A percentile compares a stretch with the other conserved stretches of the same genome.
Conservation (phyloP, 1,284 basidiomycete species). For the Marasmius fiardii region DNA sequence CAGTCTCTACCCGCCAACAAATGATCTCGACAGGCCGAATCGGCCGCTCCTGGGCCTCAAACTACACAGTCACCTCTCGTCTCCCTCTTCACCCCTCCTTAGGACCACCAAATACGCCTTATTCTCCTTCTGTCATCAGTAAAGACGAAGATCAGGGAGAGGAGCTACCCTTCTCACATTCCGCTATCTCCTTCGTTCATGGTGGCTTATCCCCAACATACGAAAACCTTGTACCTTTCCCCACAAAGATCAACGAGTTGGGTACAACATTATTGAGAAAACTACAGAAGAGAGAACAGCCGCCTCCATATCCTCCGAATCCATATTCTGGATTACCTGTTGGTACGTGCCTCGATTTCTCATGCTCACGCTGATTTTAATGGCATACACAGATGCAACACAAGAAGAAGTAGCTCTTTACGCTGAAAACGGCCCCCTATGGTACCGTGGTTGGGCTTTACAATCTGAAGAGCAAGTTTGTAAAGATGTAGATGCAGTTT, state of each 20-base stretch:
- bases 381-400: conserved; percentile 61
- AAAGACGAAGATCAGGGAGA: conserved; percentile 29
- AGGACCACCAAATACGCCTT: conserved; percentile 70
- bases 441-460: conserved; percentile 89
- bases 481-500: conserved; percentile 62
- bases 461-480: conserved; percentile 72
- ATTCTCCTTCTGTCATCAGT: conserved; percentile 45
- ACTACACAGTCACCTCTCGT: conserved; percentile 82
- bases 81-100: conserved; percentile 74
- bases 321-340: conserved; percentile 75
- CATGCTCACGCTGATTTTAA: too few species aligned
- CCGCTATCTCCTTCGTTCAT: conserved; percentile 84
- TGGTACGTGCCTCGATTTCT: conserved; percentile 25
- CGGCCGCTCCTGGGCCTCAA: conserved; percentile 79
- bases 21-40: conserved; percentile 76
- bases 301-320: conserved; percentile 77
- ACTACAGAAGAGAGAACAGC: conserved; percentile 57
- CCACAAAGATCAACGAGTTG: conserved; percentile 74
- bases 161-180: conserved; percentile 56
- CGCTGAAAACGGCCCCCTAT: conserved; percentile 74
- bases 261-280: conserved; percentile 64
- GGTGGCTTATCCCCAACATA: conserved; percentile 82
- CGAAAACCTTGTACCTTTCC: conserved; percentile 72
- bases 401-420: conserved; percentile 71
- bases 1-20: conserved; percentile 64